phyloP scores from a whole-genome alignment of 1,284 basidiomycete genomes.

The Phellinidium pouzarii region DNA sequence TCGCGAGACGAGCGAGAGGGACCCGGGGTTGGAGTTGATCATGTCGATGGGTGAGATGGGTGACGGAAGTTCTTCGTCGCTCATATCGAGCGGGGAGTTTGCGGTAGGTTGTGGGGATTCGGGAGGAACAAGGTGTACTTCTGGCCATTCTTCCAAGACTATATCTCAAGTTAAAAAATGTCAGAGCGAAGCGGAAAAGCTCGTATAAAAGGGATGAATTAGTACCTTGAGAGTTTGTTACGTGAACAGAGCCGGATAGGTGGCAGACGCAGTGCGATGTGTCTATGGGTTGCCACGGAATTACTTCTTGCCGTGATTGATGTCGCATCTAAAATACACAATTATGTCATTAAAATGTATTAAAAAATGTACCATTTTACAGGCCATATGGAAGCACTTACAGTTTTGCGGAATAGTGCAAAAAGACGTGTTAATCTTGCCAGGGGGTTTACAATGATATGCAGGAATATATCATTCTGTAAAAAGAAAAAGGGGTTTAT shows the following conservation, averaged over 20 bases:
- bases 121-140: conserved; percentile 4
- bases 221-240: neutral
- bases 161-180: conserved; percentile 1
- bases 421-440: conserved; percentile 14
- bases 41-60: conserved; percentile 15
- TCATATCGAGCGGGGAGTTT: conserved; percentile 4
- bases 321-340: conserved; percentile 11
- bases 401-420: conserved; percentile 18
- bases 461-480: conserved; percentile 18
- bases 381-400: neutral
- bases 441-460: conserved; percentile 16
- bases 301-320: conserved; percentile 17
- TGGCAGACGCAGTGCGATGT: conserved; percentile 17
- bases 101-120: conserved; percentile 1
- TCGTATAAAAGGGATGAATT: neutral
- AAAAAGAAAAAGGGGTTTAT: conserved; percentile 6
- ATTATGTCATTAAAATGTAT: neutral
- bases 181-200: neutral
- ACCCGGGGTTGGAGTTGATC: conserved; percentile 13
- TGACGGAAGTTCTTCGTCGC: conserved; percentile 9
- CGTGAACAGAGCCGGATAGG: conserved; percentile 12
- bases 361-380: neutral
- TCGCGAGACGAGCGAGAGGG: conserved; percentile 18
- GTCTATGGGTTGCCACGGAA: conserved; percentile 17
- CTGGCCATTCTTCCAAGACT: conserved; percentile 12